A percentile compares a stretch with the other conserved stretches of the same genome.
Conservation (phyloP, 1,284 basidiomycete species). For the Neonothopanus nambi region DNA sequence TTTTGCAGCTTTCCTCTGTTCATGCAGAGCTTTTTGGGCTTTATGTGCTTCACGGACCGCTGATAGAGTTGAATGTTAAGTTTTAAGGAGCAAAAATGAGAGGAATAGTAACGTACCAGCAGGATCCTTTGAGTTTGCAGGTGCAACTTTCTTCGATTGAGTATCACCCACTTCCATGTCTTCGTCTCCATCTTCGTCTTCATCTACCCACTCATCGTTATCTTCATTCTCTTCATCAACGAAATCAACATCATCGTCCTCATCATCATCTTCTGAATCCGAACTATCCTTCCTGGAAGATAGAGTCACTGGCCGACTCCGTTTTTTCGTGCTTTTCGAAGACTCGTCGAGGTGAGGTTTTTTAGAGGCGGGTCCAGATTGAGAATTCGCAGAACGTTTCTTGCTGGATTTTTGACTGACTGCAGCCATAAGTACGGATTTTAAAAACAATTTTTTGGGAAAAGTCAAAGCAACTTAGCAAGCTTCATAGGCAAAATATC, state of each 20-base stretch:
- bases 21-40: conserved; percentile 60
- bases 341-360: conserved; percentile 42
- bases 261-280: conserved; percentile 32
- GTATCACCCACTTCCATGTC: conserved; percentile 25
- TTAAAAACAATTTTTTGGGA: no score
- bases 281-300: conserved; percentile 29
- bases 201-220: conserved; percentile 28
- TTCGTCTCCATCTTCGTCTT: no score
- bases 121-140: conserved; percentile 51
- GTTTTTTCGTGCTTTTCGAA: conserved; percentile 36
- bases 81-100: conserved; percentile 5
- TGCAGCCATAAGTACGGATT: conserved; percentile 23
- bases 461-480: no score
- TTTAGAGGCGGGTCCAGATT: conserved; percentile 52
- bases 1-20: conserved; percentile 72
- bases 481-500: no score
- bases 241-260: conserved; percentile 29
- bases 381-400: conserved; percentile 50
- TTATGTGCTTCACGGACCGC: conserved; percentile 67
- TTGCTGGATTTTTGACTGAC: conserved; percentile 34
- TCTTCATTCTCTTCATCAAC: conserved; percentile 33
- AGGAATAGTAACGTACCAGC: conserved; percentile 54
- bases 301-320: conserved; percentile 54
- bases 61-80: conserved; percentile 24
- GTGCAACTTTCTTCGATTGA: conserved; percentile 17